These are phyloP conservation scores for Scheffersomyces stipitis DNA, from an alignment of 805 yeast genomes.

Conservation along the genomic window DNA sequence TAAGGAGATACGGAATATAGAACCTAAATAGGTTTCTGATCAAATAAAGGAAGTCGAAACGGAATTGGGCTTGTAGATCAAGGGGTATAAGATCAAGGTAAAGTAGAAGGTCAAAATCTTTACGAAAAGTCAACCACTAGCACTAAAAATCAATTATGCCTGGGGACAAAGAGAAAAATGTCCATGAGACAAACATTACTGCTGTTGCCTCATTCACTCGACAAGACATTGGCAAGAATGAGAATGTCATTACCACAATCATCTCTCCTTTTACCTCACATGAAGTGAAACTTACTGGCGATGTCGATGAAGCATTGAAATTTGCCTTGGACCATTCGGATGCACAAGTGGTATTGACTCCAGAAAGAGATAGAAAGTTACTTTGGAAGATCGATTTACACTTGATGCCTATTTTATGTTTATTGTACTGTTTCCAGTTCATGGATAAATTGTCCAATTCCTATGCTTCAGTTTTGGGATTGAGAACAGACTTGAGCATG, in stretches of 20 bases:
- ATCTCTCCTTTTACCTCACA: conserved; percentile 16
- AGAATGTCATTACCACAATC: conserved; percentile 15
- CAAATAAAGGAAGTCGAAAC: no score
- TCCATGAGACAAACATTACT: background rate
- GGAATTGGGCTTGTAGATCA: no score
- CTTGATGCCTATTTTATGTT: conserved; percentile 50
- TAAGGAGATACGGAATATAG: no score
- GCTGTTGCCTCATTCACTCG: conserved; percentile 12
- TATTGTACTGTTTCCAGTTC: conserved; percentile 51
- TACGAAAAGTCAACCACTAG: no score
- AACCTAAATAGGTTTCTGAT: no score
- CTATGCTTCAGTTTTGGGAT: conserved; percentile 55
- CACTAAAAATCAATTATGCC: no score
- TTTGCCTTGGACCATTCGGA: conserved; percentile 28
- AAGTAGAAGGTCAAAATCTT: no score
- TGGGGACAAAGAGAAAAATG: background rate
- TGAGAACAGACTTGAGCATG: conserved; percentile 46
- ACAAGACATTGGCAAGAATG: conserved; percentile 10
- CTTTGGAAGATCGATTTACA: conserved; percentile 51
- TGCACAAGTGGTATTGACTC: conserved; percentile 20
- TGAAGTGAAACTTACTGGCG: conserved; percentile 28
- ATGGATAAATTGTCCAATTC: conserved; percentile 60
- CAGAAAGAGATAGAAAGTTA: conserved; percentile 34
- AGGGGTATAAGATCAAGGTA: no score
- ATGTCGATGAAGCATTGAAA: conserved; percentile 48